Evolutionary conservation across 495 filamentous ascomycete species (phyloP), one percentile per base, ranked within the genome.

Genomic region (Chaetomidium leptoderma): DNA sequence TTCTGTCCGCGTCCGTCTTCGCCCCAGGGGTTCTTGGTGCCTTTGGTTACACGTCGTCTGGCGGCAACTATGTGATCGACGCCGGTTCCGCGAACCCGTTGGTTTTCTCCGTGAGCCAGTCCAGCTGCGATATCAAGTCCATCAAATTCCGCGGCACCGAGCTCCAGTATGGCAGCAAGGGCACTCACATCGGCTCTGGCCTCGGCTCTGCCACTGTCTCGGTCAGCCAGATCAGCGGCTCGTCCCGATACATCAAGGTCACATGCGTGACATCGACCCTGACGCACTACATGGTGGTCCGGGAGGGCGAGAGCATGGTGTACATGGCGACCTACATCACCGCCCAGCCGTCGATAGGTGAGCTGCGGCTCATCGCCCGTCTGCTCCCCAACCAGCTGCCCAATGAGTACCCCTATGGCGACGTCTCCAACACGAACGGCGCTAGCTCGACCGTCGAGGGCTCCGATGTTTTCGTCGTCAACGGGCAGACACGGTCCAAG

Each of bases 291-390:
- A 77, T 79, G 64, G 81, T 86, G 29, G 80, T 82, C 8, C 77
- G 76, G 44, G 79, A 78, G 49, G 83, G 82, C 17, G 78, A 82
- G 49, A 74, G 78, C 40, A 81, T 77, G 29, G 76, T 86, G 53
- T 83, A 81, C 63, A 81, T 87, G 78, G 83, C 78, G 1, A 87
- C 84, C 11, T 80, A 85, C 57, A 86, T 81, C 55, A 82, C 80
- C 5, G 75, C 74, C 7, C 77, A 86, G 55, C 85, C 84, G 0
- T 68, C 70, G 0, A 68, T 86, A 30, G 84, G 85, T 19, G 85
- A 87, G 68, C 68, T 86, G 8, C 80, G 85, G 32, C 86, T 79
- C 66, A 87, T 87, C 54, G 81, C 81, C 32, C 81, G 85, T 24
- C 74, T 87, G 11, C 77, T 81, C 8, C 74, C 81, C 11, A 71